These are phyloP conservation scores for Podospora pseudoanserina DNA, from an alignment of 495 filamentous ascomycete species.

Conservation along the genomic window DNA sequence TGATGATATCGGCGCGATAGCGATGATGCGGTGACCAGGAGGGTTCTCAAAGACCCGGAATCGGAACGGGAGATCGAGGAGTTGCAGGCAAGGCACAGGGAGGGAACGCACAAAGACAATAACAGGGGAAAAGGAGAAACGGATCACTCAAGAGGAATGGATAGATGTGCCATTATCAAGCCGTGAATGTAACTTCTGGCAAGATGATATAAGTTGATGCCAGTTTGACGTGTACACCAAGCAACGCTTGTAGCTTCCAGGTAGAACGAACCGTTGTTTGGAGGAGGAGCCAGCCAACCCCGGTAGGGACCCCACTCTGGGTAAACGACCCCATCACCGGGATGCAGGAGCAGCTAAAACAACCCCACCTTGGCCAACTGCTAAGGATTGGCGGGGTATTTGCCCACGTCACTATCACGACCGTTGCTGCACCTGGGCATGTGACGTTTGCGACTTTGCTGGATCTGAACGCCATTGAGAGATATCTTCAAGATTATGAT, in stretches of 20 bases:
- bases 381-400: background rate
- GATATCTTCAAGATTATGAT: background rate
- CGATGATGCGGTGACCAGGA: background rate
- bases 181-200: background rate
- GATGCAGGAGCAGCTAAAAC: background rate
- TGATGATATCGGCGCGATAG: slow-evolving; percentile 1
- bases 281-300: background rate
- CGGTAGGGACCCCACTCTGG: slow-evolving; percentile 6
- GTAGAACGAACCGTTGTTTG: background rate
- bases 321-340: background rate
- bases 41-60: background rate
- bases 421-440: slow-evolving; percentile 12
- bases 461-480: background rate
- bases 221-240: slow-evolving; percentile 12
- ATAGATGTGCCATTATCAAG: slow-evolving; percentile 9
- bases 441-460: slow-evolving; percentile 8
- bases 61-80: background rate
- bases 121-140: background rate
- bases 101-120: slow-evolving; percentile 5
- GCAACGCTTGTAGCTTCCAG: background rate
- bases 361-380: slow-evolving; percentile 7
- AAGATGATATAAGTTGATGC: slow-evolving; percentile 13
- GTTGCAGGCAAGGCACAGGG: background rate
- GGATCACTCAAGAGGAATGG: slow-evolving; percentile 1
- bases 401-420: slow-evolving; percentile 8